Base-by-base conservation (phyloP, 2,329 filamentous ascomycete genomes). In the Immersiporthe knoxdaviesiana region DNA sequence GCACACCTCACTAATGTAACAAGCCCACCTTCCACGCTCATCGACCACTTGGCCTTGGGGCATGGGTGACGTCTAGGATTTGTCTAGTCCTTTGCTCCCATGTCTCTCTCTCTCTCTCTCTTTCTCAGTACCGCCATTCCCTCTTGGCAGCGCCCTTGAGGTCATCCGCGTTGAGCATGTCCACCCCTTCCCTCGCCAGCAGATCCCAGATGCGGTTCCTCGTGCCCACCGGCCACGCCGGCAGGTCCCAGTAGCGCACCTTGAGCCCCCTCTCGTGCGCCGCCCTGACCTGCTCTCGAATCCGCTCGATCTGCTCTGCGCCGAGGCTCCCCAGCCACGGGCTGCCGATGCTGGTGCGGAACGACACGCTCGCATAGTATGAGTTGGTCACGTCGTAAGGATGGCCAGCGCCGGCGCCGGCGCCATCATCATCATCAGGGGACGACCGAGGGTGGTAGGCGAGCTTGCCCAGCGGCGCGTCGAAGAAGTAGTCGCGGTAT, bases 281-380 rank as follows among this genome's bases (percentile, higher is more conserved):
- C 58, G 80, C 78, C 30, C 76, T 72, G 18, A 89, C 76, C 60
- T 88, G 85, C 16, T 74, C 72, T 52, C 81, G 77, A 52, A 88
- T 75, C 56, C 77, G 80, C 30, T 72, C 73, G 37, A 85, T 73
- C 73, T 88, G 86, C 14, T 67, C 69, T 2, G 75, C 70, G 39
- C 80, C 83, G 1, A 91, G 76, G 2, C 78, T 79, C 4, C 77
- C 76, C 39, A 76, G 75, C 83, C 84, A 74, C 76, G 82, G 81
- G 77, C 83, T 60, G 2, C 88, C 90, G 18, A 92, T 81, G 0
- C 84, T 76, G 3, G 77, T 74, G 24, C 77, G 78, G 74, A 92
- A 90, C 21, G 86, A 84, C 3, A 84, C 83, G 62, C 86, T 90
- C 24, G 90, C 88, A 77, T 92, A 92, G 78, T 88, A 90, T 3